Percentiles rank a stretch among this genome's conserved stretches.
phyloP scores from a whole-genome alignment of 306 rosid genomes.

The Dalbergia cultrata region DNA sequence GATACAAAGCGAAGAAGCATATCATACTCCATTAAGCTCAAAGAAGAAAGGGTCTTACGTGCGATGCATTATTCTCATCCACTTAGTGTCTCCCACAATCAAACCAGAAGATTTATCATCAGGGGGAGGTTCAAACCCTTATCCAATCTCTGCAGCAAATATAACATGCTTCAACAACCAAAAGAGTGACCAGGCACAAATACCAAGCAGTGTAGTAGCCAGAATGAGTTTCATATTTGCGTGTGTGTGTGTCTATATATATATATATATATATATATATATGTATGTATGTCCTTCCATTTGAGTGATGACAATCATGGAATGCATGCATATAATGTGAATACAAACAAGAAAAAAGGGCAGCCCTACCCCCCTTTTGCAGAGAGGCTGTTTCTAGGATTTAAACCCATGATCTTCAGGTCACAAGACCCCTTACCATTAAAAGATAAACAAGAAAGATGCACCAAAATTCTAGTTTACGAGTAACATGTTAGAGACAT shows the following conservation, averaged over 20 bases:
- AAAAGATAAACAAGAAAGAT: not conserved
- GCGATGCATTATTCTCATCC: slow-evolving; percentile 61
- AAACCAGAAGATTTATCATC: slow-evolving; percentile 50
- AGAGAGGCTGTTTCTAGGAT: too few relatives aligned
- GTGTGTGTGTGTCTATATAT: not conserved
- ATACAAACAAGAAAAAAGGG: not conserved
- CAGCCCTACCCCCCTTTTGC: too few relatives aligned
- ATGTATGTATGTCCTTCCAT: slow-evolving; percentile 35
- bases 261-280: not conserved
- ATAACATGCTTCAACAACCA: slow-evolving; percentile 53
- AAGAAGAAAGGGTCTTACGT: slow-evolving; percentile 50
- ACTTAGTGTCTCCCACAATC: slow-evolving; percentile 48
- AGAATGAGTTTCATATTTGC: slow-evolving; percentile 4
- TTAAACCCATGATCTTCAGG: too few relatives aligned
- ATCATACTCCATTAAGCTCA: not conserved
- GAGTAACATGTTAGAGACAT: slow-evolving; percentile 17
- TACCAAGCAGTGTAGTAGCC: slow-evolving; percentile 21
- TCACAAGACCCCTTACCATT: too few relatives aligned
- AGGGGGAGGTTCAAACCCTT: slow-evolving; percentile 45
- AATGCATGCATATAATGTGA: slow-evolving; percentile 26
- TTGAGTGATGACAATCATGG: slow-evolving; percentile 24
- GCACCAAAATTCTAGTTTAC: slow-evolving; percentile 1
- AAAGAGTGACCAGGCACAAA: slow-evolving; percentile 27
- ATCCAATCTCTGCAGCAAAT: slow-evolving; percentile 46
- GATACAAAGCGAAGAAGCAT: slow-evolving; percentile 14